These are phyloP conservation scores for Podaxis rugospora DNA, from an alignment of 768 basidiomycete species.

Conservation along the genomic window DNA sequence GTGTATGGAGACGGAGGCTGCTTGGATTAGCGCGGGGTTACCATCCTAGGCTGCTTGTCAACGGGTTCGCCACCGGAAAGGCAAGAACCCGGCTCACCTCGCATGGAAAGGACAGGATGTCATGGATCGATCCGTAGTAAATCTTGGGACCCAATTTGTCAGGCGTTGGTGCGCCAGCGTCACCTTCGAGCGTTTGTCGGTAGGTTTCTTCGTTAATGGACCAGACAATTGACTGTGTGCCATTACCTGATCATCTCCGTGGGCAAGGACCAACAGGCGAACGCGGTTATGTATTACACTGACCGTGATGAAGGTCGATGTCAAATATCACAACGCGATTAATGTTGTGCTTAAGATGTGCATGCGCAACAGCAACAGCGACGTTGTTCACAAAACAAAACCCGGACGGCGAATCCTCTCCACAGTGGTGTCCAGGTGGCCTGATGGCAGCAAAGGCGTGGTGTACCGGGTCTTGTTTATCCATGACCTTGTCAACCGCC, in stretches of 20 bases:
- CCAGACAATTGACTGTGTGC: conserved; percentile 91
- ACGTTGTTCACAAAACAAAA: conserved; percentile 98
- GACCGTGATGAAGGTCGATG: conserved; percentile 89
- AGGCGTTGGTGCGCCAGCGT: conserved; percentile 29
- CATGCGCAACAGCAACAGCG: conserved; percentile 85
- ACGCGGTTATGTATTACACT: conserved; percentile 9
- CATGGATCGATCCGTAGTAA: conserved; percentile 93
- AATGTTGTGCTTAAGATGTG: conserved; percentile 75
- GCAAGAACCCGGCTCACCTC: conserved; percentile 46
- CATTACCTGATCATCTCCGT: conserved; percentile 60
- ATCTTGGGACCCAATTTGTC: conserved; percentile 49
- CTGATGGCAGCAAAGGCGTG: conserved; percentile 81
- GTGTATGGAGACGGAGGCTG: conserved; percentile 79
- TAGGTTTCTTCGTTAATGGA: conserved; percentile 88
- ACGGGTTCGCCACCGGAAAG: not conserved
- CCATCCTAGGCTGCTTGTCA: conserved; percentile 56
- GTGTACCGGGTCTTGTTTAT: conserved; percentile 13
- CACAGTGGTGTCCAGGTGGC: conserved; percentile 94
- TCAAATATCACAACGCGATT: conserved; percentile 84
- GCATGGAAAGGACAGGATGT: conserved; percentile 88
- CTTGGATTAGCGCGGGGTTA: conserved; percentile 70
- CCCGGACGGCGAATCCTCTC: conserved; percentile 83
- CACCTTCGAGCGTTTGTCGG: conserved; percentile 56
- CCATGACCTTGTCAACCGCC: conserved; percentile 71
- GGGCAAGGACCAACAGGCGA: not conserved